Base-by-base conservation (phyloP, 306 rosid genomes). In the Hylodesmum podocarpum region DNA sequence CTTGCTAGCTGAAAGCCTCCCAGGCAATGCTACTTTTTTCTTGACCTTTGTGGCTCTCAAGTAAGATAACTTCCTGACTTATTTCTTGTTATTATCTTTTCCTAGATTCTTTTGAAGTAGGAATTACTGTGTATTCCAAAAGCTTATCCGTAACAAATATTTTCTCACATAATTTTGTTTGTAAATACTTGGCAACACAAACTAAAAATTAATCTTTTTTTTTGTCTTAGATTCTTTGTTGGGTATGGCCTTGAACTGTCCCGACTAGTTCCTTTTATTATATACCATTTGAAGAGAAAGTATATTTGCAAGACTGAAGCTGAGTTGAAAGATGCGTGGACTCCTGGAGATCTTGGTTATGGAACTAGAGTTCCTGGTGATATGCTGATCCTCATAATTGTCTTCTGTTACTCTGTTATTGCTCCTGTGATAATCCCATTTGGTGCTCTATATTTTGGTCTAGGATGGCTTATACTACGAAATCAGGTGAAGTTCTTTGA, bases 171-270 rank as follows among this genome's bases (percentile, higher is more conserved):
- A 41, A 58, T 34, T 12, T 65, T 44, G 31, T 25, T 31, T 44
- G 46, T 34, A 18, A 31, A 57, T 25, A 33, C 49, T 51, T 27
- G 66, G 25, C 44, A 19, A 33, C 36, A 50, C 19, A 78, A 16
- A 4, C 36, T 55, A 77, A n/a, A n/a, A n/a, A 78, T 74, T 77
- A 76, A 57, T 63, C 69, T 66, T 63, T 13, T 19, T 18, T 24
- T 73, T 78, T 73, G 29, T 70, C 36, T 73, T 82, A 96, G 99
- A 88, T 92, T 92, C 73, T 96, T 96, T 12, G 83, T 92, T 40
- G 99, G 98, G 65, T 96, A 92, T 70, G 99, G 99, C 65, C 98
- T 96, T 28, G 97, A 96, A 71, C 86, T 96, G 72, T 87, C 98
- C 41, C 89, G 99, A 75, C 0, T 92, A 59, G 87, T 96, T 77